Conservation (phyloP, 129 eudicot species). For the Escallonia rubra region DNA sequence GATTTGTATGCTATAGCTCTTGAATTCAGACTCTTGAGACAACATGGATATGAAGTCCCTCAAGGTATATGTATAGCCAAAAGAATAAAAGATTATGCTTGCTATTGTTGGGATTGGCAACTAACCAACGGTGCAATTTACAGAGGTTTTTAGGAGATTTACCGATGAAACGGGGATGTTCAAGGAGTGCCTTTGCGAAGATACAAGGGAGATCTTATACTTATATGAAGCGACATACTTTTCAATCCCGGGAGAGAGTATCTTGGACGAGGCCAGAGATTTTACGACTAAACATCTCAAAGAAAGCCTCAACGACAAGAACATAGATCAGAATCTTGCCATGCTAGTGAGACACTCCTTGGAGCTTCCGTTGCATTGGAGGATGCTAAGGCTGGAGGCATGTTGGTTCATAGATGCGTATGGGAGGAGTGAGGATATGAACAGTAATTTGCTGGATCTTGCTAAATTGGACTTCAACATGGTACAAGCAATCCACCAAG, state of each 20-base stretch:
- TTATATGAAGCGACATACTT: conserved; percentile 35
- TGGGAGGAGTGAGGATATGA: conserved; percentile 11
- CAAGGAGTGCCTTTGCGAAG: conserved; percentile 1
- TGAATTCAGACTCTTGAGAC: conserved; percentile 13
- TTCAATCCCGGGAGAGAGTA: conserved; percentile 19
- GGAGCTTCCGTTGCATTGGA: conserved; percentile 17
- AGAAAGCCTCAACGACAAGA: neutral
- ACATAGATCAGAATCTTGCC: neutral
- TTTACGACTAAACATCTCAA: conserved; percentile 9
- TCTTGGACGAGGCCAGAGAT: conserved; percentile 23
- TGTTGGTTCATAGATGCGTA: conserved; percentile 23
- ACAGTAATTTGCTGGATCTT: conserved; percentile 14
- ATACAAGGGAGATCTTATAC: conserved; percentile 16
- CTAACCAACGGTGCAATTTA: no score
- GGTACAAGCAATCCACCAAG: conserved; percentile 14
- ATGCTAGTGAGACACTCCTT: conserved; percentile 18
- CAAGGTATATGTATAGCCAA: conserved; percentile 1
- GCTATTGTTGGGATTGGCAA: no score
- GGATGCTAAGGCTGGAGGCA: conserved; percentile 20
- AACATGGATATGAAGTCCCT: conserved; percentile 9
- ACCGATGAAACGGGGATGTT: conserved; percentile 19
- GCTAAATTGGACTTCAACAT: conserved; percentile 34
- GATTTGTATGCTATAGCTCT: conserved; percentile 12
- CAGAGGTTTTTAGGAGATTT: conserved; percentile 10
- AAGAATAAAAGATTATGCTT: no score